Percentiles rank a stretch among this genome's conserved stretches.
These are phyloP conservation scores for Berkeleyomyces basicola DNA, from an alignment of 2,329 filamentous ascomycete genomes.

Conservation along the genomic window DNA sequence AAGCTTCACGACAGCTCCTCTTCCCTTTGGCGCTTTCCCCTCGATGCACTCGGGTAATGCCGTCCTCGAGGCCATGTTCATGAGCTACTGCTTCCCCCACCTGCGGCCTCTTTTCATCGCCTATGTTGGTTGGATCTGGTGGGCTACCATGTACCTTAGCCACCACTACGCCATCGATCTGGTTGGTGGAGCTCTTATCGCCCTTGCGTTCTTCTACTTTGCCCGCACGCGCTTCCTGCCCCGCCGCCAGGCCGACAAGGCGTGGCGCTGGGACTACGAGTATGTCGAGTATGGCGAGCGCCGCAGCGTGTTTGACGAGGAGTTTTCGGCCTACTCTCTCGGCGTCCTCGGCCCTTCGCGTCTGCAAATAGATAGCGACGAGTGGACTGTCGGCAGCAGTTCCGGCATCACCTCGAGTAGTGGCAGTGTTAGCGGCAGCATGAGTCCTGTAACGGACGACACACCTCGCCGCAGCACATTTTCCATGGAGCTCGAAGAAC, in stretches of 20 bases:
- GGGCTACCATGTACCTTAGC: constrained; percentile 95
- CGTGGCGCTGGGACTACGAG: constrained; percentile 87
- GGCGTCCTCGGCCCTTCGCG: constrained; percentile 28
- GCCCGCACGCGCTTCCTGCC: constrained; percentile 68
- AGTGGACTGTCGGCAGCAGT: constrained; percentile 78
- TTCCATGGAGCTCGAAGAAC: constrained; percentile 22
- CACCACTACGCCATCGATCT: constrained; percentile 95
- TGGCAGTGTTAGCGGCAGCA: constrained; percentile 30
- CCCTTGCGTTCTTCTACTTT: constrained; percentile 66
- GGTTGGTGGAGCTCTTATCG: constrained; percentile 66
- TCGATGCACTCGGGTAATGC: constrained; percentile 83
- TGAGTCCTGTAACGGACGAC: constrained; percentile 34
- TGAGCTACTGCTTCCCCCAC: constrained; percentile 80
- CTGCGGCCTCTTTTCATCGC: constrained; percentile 63
- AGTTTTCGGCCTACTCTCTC: constrained; percentile 30
- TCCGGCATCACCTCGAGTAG: constrained; percentile 36
- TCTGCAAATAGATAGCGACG: constrained; percentile 49
- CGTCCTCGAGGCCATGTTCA: constrained; percentile 77
- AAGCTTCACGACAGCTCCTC: constrained; percentile 72
- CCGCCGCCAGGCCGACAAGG: constrained; percentile 66
- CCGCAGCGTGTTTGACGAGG: constrained; percentile 25
- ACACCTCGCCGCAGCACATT: constrained; percentile 16
- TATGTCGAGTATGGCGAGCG: constrained; percentile 61
- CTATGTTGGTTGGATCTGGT: constrained; percentile 91
- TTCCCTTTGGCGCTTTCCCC: constrained; percentile 91